phyloP scores from a whole-genome alignment of 352 stramenopile genomes.

The Pythium monospermum region DNA sequence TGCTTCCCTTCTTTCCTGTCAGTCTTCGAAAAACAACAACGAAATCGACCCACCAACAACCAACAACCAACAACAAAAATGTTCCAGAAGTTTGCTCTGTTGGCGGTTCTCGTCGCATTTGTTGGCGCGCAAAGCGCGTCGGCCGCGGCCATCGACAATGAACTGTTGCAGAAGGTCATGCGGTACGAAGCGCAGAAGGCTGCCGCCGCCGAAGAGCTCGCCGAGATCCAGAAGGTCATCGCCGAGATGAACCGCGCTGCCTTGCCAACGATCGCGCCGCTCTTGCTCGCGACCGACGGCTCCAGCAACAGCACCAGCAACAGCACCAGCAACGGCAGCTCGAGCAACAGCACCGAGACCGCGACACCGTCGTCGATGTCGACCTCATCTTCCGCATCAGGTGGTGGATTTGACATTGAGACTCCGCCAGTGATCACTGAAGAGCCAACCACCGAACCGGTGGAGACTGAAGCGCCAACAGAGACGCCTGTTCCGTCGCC shows the following conservation, averaged over 20 bases:
- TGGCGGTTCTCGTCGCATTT: too few relatives aligned
- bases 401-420: slow-evolving; percentile 9
- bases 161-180: slow-evolving; percentile 12
- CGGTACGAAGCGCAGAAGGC: slow-evolving; percentile 10
- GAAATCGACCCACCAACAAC: too few relatives aligned
- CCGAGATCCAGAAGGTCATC: slow-evolving; percentile 13
- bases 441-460: not conserved
- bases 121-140: too few relatives aligned
- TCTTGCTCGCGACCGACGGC: not conserved
- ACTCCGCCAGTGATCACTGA: slow-evolving; percentile 9
- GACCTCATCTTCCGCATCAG: not conserved
- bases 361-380: too few relatives aligned
- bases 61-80: too few relatives aligned
- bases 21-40: too few relatives aligned
- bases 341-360: too few relatives aligned
- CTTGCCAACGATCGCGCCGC: not conserved
- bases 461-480: not conserved
- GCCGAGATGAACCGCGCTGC: not conserved
- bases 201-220: slow-evolving; percentile 1
- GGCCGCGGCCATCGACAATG: not conserved
- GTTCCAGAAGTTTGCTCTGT: too few relatives aligned
- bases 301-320: not conserved
- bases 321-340: slow-evolving; percentile 2
- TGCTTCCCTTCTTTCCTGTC: too few relatives aligned
- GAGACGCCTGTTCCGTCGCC: not conserved